Conservation (phyloP, 2,329 filamentous ascomycete species). For the Curvularia sp. region DNA sequence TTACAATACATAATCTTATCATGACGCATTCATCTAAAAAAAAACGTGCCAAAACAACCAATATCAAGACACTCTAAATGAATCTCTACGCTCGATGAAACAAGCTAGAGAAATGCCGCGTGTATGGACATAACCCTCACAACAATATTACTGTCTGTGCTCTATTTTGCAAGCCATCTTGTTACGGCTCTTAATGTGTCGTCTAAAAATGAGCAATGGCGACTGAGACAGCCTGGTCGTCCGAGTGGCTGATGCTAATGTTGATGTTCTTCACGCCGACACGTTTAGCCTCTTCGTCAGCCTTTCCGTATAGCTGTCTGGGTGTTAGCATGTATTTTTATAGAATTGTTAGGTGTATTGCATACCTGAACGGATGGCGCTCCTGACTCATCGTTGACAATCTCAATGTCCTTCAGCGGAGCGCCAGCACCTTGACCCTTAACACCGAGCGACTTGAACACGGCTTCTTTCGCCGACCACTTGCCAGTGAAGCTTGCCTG, state of each 20-base stretch:
- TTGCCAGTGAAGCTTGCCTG: conserved; percentile 92
- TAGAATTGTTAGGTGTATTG: conserved; percentile 21
- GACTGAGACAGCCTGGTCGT: conserved; percentile 91
- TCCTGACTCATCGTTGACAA: conserved; percentile 78
- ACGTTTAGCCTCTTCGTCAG: conserved; percentile 80
- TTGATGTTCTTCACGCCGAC: conserved; percentile 87
- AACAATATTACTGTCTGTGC: conserved; percentile 5
- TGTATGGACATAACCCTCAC: conserved; percentile 1
- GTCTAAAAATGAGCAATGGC: conserved; percentile 79
- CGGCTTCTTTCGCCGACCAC: conserved; percentile 98
- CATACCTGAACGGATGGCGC: conserved; percentile 86
- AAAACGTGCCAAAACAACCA: neutral
- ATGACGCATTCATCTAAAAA: conserved; percentile 9
- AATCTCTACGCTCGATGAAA: conserved; percentile 1
- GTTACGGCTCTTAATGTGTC: neutral
- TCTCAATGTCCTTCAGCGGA: conserved; percentile 92
- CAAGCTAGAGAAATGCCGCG: conserved; percentile 5
- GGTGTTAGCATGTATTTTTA: conserved; percentile 18
- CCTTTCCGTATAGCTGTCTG: conserved; percentile 80
- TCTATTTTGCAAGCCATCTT: conserved; percentile 3
- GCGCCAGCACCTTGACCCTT: conserved; percentile 86
- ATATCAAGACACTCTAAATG: neutral
- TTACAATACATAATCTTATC: conserved; percentile 17
- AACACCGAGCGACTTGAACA: conserved; percentile 96
- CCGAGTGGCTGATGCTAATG: conserved; percentile 95